phyloP scores from a whole-genome alignment of 768 basidiomycete genomes.

The Kwoniella sp. region DNA sequence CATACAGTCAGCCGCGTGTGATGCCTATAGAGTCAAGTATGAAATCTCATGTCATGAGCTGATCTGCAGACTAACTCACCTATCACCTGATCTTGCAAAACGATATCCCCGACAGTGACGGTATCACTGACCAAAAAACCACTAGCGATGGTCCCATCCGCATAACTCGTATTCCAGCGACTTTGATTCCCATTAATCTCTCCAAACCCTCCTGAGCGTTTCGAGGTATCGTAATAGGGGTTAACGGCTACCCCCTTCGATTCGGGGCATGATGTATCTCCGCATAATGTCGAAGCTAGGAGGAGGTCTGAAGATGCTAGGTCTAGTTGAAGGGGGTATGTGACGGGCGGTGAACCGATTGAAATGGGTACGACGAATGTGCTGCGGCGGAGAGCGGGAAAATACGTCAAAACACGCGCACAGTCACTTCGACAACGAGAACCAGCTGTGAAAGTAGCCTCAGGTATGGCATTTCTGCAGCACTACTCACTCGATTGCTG shows the following conservation, averaged over 20 bases:
- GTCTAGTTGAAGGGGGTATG: constrained; percentile 49
- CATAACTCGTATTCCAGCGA: constrained; percentile 36
- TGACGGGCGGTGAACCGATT: constrained; percentile 37
- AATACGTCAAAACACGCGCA: neutral
- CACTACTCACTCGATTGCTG: constrained; percentile 27
- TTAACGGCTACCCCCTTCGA: constrained; percentile 22
- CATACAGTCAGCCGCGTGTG: no score
- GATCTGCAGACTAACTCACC: constrained; percentile 35
- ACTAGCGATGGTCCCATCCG: constrained; percentile 35
- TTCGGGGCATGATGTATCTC: constrained; percentile 32
- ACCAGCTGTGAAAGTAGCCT: no score
- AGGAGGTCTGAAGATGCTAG: constrained; percentile 46
- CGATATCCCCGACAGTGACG: constrained; percentile 23
- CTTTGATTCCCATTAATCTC: constrained; percentile 30
- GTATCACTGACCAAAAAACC: constrained; percentile 37
- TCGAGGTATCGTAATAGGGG: constrained; percentile 35
- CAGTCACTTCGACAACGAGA: no score
- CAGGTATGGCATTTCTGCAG: no score
- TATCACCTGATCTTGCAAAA: constrained; percentile 25
- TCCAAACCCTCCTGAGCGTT: constrained; percentile 17
- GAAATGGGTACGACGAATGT: constrained; percentile 41
- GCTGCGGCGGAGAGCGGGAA: constrained; percentile 14
- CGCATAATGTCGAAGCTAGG: constrained; percentile 41
- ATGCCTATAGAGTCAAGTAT: no score
- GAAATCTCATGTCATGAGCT: no score